These are phyloP conservation scores for Arthroderma sp. DNA, from an alignment of 2,329 filamentous ascomycete species.

Conservation along the genomic window DNA sequence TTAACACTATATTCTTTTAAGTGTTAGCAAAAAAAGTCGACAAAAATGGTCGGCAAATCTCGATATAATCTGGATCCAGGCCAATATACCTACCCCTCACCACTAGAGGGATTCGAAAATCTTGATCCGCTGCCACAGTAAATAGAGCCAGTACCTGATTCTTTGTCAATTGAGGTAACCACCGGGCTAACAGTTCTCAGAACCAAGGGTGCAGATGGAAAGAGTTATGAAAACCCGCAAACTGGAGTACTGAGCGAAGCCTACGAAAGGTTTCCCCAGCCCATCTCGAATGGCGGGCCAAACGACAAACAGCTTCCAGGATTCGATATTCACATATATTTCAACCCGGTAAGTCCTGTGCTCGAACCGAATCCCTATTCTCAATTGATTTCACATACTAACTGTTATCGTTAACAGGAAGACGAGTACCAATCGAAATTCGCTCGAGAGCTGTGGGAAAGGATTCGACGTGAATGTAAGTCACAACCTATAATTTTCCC, in stretches of 20 bases:
- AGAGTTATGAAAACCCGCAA: slow-evolving; percentile 58
- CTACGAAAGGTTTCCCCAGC: slow-evolving; percentile 56
- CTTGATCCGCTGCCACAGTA: slow-evolving; percentile 35
- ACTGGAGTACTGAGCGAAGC: slow-evolving; percentile 47
- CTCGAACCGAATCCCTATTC: background rate
- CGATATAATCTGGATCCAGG: no score
- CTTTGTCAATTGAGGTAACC: no score
- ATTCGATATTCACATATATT: slow-evolving; percentile 83
- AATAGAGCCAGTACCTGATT: slow-evolving; percentile 9
- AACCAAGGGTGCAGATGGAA: slow-evolving; percentile 57
- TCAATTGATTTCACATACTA: no score
- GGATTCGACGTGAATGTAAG: slow-evolving; percentile 66
- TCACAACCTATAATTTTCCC: no score
- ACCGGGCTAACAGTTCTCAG: slow-evolving; percentile 16
- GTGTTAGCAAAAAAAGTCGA: no score
- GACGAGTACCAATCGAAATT: slow-evolving; percentile 51
- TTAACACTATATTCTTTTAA: no score
- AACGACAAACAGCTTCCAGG: slow-evolving; percentile 37
- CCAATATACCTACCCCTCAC: slow-evolving; percentile 41
- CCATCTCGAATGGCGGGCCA: slow-evolving; percentile 50
- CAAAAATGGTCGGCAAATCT: no score
- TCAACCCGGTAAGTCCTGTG: slow-evolving; percentile 39
- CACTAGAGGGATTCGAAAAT: slow-evolving; percentile 39
- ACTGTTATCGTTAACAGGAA: slow-evolving; percentile 21
- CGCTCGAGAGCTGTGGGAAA: slow-evolving; percentile 60